Percentiles rank a stretch among this genome's conserved stretches.
Evolutionary conservation across 1,139 yeast genomes (phyloP).

Genomic region (Pneumocystis murina): DNA sequence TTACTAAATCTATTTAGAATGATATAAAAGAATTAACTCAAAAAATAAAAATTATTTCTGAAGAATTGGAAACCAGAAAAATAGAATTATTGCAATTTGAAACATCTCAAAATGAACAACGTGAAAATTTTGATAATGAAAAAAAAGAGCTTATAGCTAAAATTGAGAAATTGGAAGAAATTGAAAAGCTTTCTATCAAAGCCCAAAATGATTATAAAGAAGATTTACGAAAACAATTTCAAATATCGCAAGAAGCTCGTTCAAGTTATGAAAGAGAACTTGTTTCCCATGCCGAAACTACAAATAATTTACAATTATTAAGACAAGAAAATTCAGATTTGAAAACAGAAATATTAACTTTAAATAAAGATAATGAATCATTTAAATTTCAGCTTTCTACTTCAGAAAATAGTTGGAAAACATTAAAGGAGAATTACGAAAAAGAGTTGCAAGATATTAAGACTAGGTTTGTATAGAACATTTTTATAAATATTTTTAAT

Average conservation of each 20-base stretch:
- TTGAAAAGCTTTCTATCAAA: conserved; percentile 25
- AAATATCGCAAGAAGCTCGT: conserved; percentile 38
- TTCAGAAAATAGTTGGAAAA: conserved; percentile 33
- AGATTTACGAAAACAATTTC: conserved; percentile 41
- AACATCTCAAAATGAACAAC: conserved; percentile 18
- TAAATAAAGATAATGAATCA: conserved; percentile 25
- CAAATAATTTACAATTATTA: conserved; percentile 31
- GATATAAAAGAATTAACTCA: conserved; percentile 5
- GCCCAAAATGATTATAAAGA: conserved; percentile 21
- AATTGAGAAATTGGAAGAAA: conserved; percentile 30
- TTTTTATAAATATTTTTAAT: background rate
- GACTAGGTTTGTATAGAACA: conserved; percentile 21
- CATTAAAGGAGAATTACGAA: conserved; percentile 32
- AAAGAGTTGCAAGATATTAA: conserved; percentile 38
- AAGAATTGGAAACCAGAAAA: conserved; percentile 24
- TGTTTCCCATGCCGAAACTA: conserved; percentile 41
- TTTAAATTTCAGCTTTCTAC: conserved; percentile 24
- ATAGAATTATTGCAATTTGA: conserved; percentile 24
- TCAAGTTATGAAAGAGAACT: conserved; percentile 44
- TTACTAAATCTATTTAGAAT: conserved; percentile 20
- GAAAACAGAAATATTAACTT: conserved; percentile 26
- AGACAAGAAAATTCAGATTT: conserved; percentile 32
- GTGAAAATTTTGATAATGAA: conserved; percentile 18
- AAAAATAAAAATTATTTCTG: conserved; percentile 1
- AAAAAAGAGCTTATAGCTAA: conserved; percentile 26